Evolutionary conservation across 2,329 filamentous ascomycete species (phyloP), one percentile per base, ranked within the genome.

Genomic region (Pseudonectria foliicola): DNA sequence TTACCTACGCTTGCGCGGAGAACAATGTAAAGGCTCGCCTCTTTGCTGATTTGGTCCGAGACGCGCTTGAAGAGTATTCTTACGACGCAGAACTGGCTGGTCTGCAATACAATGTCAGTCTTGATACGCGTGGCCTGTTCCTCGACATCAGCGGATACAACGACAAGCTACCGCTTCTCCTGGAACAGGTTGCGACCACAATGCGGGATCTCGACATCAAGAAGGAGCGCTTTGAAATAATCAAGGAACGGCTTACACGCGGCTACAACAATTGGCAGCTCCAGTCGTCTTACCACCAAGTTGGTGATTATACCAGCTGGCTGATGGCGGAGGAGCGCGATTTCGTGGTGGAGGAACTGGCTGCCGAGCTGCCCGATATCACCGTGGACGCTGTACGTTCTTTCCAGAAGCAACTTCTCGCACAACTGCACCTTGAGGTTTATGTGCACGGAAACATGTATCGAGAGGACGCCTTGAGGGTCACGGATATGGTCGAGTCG

Each of bases 71-170:
- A 35, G 89, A 95, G 57, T 96, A 95, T 59, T 85, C 89, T 0
- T 98, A 98, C 53, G 90, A 95, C 59, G 92, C 92, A 1, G 89
- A 96, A 53, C 75, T 98, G 39, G 87, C 92, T 7, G 92, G 92
- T 0, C 62, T 98, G 29, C 77, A 85, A 41, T 96, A 96, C 56
- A 78, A 75, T 26, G 75, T 96, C n/a, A 70, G 70, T 4, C 73
- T 82, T 16, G 82, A 85, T 52, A 71, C 75, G 4, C 74, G 79
- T 23, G 89, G 89, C 0, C 57, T 96, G 21, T 80, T 85, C 38
- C 66, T 96, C 27, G 79, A 83, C 11, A 75, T 96, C 4, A 81
- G 79, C 18, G 92, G 92, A 0, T 98, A 96, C 65, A 98, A 95
- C 49, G 92, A 98, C 61, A 98, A 98, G 66, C 78, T 98, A 53